Evolutionary conservation across 164 flowering plant species (phyloP).

Genomic region (Vitis amurensis): DNA sequence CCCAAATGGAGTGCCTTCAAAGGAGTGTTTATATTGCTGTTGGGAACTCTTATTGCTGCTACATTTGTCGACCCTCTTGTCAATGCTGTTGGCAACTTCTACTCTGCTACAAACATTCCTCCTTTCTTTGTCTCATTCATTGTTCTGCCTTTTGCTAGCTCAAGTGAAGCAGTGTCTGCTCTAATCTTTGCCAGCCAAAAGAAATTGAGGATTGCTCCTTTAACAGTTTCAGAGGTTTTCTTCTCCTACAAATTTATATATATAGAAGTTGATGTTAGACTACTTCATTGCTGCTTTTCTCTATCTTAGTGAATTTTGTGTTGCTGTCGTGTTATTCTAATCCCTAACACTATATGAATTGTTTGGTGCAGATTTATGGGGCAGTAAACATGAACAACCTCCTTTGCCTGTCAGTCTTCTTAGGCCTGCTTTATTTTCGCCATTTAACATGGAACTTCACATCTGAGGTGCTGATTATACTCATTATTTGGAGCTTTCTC

Average conservation of each 20-base stretch:
- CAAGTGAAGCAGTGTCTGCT: conserved; percentile 42
- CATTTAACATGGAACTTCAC: conserved; percentile 32
- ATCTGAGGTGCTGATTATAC: conserved; percentile 25
- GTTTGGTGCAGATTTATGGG: conserved; percentile 27
- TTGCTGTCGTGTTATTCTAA: neutral
- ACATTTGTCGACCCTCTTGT: conserved; percentile 50
- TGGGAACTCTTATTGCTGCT: conserved; percentile 43
- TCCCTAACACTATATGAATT: neutral
- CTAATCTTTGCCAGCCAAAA: conserved; percentile 33
- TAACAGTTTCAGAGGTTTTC: conserved; percentile 53
- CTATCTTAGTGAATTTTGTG: no score
- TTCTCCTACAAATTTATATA: neutral
- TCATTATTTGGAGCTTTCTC: conserved; percentile 8
- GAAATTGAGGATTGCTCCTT: conserved; percentile 31
- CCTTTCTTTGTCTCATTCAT: conserved; percentile 49
- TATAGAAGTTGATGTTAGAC: no score
- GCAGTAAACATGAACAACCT: conserved; percentile 31
- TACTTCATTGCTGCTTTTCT: no score
- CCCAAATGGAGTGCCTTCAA: conserved; percentile 25
- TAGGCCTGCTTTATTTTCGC: conserved; percentile 23
- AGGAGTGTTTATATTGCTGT: conserved; percentile 34
- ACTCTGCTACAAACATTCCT: conserved; percentile 38
- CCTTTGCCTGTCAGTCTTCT: conserved; percentile 18
- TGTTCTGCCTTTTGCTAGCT: conserved; percentile 42
- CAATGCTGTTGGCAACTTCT: conserved; percentile 45